Evolutionary conservation across 306 rosid species (phyloP).

Genomic region (Pterocarpus macrocarpus): DNA sequence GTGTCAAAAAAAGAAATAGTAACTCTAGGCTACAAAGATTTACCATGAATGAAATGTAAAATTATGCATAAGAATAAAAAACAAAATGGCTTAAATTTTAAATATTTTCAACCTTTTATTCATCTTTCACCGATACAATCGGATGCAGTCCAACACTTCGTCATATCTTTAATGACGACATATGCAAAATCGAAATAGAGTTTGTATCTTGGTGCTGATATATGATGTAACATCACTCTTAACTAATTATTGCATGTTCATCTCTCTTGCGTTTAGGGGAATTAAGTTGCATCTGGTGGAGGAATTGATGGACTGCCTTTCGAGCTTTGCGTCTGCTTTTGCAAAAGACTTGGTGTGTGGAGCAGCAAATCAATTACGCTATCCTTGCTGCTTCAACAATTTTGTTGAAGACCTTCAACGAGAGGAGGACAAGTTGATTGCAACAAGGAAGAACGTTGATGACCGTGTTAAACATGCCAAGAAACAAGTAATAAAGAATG

Average conservation of each 20-base stretch:
- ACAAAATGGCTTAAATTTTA: too few species aligned
- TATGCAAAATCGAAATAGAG: too few species aligned
- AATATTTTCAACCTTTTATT: too few species aligned
- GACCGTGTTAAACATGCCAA: neutral
- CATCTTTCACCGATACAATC: too few species aligned
- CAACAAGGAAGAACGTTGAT: neutral
- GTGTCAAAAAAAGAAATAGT: too few species aligned
- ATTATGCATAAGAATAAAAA: too few species aligned
- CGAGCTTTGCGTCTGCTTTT: neutral
- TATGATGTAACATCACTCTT: neutral
- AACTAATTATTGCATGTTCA: neutral
- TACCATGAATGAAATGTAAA: too few species aligned
- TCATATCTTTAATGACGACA: too few species aligned
- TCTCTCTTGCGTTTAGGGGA: neutral
- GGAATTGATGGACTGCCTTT: neutral
- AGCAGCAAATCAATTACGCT: neutral
- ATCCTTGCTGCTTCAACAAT: slow-evolving; percentile 11
- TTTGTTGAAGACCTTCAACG: slow-evolving; percentile 18
- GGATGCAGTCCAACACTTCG: too few species aligned
- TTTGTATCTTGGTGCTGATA: too few species aligned
- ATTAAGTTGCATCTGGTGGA: neutral
- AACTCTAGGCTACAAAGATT: too few species aligned
- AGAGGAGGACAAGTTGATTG: neutral
- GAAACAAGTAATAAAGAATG: neutral
- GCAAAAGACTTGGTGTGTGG: neutral